Evolutionary conservation across 768 basidiomycete genomes (phyloP), one percentile per base, ranked within the genome.

Genomic region (Kwoniella mangroviensis): DNA sequence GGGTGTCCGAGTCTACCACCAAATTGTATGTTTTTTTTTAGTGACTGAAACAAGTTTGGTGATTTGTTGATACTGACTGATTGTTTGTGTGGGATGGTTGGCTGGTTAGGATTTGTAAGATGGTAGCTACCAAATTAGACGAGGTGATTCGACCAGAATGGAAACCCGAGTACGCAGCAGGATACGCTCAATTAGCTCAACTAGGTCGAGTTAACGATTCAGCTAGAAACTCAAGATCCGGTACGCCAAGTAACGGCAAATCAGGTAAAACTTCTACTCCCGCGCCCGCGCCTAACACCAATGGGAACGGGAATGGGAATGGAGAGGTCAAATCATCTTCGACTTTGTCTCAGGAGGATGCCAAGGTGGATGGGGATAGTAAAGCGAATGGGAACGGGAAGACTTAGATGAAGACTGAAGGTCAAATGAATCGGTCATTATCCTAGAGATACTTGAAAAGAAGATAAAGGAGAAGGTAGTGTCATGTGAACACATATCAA

Each of bases 1-100:
- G 94, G 11, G 94, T 98, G 21, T 94, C 93, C 80, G 96, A 98
- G 82, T 90, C 92, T 61, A 98, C 97, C 60, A 94, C 98, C 81
- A 92, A 92, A 84, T 84, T 94, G 81, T 81, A 68, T 68, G 82
- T 73, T 9, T 22, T 5, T 6, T 17, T 17, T 22, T 7, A 41
- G 5, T 24, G 11, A 15, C 28, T 28, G 0, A 21, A 26, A 3
- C 15, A 15, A 28, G 9, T 15, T 4, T 6, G 13, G 34, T 6
- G 24, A 40, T 0, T n/a, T n/a, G n/a, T n/a, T 19, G 4, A 17
- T 42, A 7, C n/a, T 42, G 15, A 11, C 1, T 60, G 58, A 15
- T 12, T 11, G 11, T 26, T 45, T 34, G 34, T 34, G 34, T 34
- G 5, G 34, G 34, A 34, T 34, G 5, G 5, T 34, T 34, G 6